phyloP scores from a whole-genome alignment of 306 rosid species.

The Dryas drummondii region DNA sequence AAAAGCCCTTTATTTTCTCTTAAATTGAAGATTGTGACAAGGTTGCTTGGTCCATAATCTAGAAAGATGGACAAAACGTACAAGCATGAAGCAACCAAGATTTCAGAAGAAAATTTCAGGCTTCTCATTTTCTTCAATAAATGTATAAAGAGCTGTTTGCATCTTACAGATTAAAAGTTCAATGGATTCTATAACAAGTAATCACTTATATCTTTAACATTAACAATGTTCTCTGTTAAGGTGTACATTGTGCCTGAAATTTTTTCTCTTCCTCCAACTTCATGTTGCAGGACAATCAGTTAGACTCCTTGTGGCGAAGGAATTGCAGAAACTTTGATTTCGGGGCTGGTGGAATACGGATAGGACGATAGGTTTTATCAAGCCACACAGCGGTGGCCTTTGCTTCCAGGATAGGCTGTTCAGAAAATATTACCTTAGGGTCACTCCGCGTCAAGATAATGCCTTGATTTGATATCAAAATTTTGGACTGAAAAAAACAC shows the following conservation, averaged over 20 bases:
- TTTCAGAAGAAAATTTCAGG: background rate
- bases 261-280: background rate
- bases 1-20: no score
- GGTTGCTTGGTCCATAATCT: no score
- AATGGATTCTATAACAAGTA: background rate
- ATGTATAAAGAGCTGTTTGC: background rate
- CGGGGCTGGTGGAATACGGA: slow-evolving; percentile 68
- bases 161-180: background rate
- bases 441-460: slow-evolving; percentile 22
- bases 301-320: slow-evolving; percentile 44
- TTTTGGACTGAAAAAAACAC: background rate
- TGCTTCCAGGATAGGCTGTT: slow-evolving; percentile 82
- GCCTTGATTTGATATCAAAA: slow-evolving; percentile 1
- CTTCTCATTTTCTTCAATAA: background rate
- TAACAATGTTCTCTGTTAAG: background rate
- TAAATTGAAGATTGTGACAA: no score
- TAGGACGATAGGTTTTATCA: slow-evolving; percentile 68
- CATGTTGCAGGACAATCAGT: slow-evolving; percentile 24
- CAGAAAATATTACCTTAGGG: slow-evolving; percentile 14
- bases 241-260: background rate
- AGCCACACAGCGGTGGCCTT: slow-evolving; percentile 84
- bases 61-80: no score
- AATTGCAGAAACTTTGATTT: slow-evolving; percentile 56
- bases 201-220: background rate
- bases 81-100: no score